phyloP scores from a whole-genome alignment of 2,329 filamentous ascomycete species.

The Ophiocordyceps camponoti-rufipedis region DNA sequence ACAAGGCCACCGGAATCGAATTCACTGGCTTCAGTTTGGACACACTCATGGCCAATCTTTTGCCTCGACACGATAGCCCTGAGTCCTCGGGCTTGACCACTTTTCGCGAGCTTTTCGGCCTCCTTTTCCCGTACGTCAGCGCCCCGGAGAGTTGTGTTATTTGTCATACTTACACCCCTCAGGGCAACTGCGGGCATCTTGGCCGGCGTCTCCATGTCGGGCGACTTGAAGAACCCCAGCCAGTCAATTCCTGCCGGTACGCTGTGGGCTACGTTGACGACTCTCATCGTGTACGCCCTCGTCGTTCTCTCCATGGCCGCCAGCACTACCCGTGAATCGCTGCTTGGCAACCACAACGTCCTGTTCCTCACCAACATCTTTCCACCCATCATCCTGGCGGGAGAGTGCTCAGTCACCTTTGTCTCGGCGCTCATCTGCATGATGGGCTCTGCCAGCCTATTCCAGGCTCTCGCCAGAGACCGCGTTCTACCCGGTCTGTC shows the following conservation, averaged over 20 bases:
- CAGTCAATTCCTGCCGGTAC: constrained; percentile 76
- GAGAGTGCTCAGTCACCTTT: constrained; percentile 66
- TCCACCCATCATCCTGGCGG: constrained; percentile 52
- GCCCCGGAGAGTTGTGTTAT: constrained; percentile 6
- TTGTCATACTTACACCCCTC: neutral
- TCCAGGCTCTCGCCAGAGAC: constrained; percentile 69
- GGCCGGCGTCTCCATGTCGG: constrained; percentile 76
- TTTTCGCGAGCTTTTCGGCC: constrained; percentile 71
- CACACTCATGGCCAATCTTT: constrained; percentile 57
- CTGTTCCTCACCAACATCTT: constrained; percentile 72
- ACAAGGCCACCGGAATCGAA: constrained; percentile 41
- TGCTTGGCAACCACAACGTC: constrained; percentile 59
- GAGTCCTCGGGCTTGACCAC: constrained; percentile 45
- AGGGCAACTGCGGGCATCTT: constrained; percentile 37
- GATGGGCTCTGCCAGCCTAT: constrained; percentile 66
- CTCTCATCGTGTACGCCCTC: constrained; percentile 56
- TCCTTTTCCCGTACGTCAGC: constrained; percentile 47
- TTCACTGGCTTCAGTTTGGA: constrained; percentile 61
- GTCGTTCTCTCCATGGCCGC: constrained; percentile 66
- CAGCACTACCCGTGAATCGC: constrained; percentile 54
- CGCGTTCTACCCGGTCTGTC: constrained; percentile 58
- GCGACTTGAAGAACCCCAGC: constrained; percentile 66
- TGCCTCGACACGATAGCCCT: constrained; percentile 47
- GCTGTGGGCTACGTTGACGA: constrained; percentile 56
- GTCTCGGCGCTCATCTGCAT: constrained; percentile 82